A percentile compares a stretch with the other conserved stretches of the same genome.
phyloP scores from a whole-genome alignment of 352 stramenopile genomes.

The Thalassiosira mediterranea region DNA sequence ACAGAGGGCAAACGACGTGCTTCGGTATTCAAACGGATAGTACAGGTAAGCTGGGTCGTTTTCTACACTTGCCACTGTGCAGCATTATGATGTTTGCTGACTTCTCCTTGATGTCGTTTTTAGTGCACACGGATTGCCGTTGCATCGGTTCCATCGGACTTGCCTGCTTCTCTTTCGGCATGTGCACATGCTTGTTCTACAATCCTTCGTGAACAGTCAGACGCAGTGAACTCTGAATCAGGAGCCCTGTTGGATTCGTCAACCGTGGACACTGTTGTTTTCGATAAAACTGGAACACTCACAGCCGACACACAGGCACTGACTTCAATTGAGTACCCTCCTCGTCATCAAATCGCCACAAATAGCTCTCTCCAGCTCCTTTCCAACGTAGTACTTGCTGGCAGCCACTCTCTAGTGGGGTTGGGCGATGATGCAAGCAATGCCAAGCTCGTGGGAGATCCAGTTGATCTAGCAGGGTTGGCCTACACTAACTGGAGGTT shows the following conservation, averaged over 20 bases:
- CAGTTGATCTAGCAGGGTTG: slow-evolving; percentile 54
- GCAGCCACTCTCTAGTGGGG: too few species aligned
- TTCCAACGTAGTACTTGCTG: slow-evolving; percentile 41
- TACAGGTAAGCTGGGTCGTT: too few species aligned
- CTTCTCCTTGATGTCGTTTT: too few species aligned
- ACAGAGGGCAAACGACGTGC: not conserved
- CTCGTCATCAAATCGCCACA: not conserved
- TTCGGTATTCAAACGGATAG: slow-evolving; percentile 57
- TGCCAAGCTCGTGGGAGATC: slow-evolving; percentile 53
- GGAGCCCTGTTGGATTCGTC: slow-evolving; percentile 59
- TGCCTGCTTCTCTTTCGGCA: slow-evolving; percentile 47
- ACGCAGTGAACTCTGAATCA: slow-evolving; percentile 63
- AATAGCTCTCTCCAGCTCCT: slow-evolving; percentile 13
- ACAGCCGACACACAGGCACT: slow-evolving; percentile 63
- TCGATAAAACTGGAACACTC: slow-evolving; percentile 74
- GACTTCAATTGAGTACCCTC: slow-evolving; percentile 34
- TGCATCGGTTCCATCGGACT: slow-evolving; percentile 64
- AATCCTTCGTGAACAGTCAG: slow-evolving; percentile 47
- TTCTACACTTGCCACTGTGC: too few species aligned
- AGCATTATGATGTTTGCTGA: too few species aligned
- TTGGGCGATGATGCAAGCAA: slow-evolving; percentile 8
- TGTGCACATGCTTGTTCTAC: slow-evolving; percentile 41
- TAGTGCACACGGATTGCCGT: slow-evolving; percentile 66
- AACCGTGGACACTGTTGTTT: slow-evolving; percentile 62
- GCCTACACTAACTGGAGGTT: slow-evolving; percentile 58